Percentiles rank a stretch among this genome's conserved stretches.
phyloP scores from a whole-genome alignment of 106 monocot species.

The Allium fistulosum region DNA sequence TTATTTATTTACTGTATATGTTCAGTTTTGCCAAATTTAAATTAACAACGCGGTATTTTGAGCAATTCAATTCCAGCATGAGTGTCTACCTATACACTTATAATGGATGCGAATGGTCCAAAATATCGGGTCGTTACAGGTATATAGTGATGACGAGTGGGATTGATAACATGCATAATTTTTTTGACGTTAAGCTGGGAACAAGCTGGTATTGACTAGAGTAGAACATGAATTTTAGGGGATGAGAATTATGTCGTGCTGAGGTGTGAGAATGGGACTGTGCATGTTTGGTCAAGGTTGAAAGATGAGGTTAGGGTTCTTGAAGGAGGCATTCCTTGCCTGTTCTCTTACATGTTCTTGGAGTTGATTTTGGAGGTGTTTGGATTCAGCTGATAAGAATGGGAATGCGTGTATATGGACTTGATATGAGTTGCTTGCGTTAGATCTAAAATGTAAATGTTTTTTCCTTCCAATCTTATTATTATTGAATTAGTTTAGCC shows the following conservation, averaged over 20 bases:
- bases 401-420: conserved; percentile 80
- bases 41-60: no score
- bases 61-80: no score
- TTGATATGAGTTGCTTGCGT: conserved; percentile 6
- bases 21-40: no score
- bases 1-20: no score
- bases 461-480: background rate
- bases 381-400: conserved; percentile 79
- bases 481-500: no score
- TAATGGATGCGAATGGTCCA: no score
- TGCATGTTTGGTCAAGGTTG: conserved; percentile 70
- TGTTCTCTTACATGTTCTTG: conserved; percentile 70
- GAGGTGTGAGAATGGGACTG: conserved; percentile 67
- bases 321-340: conserved; percentile 60
- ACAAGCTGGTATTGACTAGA: conserved; percentile 57
- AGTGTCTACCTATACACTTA: no score
- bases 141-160: conserved; percentile 74
- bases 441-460: background rate
- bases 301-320: conserved; percentile 38
- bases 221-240: conserved; percentile 71
- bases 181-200: conserved; percentile 71
- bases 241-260: conserved; percentile 66
- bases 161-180: conserved; percentile 78
- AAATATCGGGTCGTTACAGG: no score
- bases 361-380: conserved; percentile 41